Base-by-base conservation (phyloP, 2,329 filamentous ascomycete genomes). In the Monascus ruber region DNA sequence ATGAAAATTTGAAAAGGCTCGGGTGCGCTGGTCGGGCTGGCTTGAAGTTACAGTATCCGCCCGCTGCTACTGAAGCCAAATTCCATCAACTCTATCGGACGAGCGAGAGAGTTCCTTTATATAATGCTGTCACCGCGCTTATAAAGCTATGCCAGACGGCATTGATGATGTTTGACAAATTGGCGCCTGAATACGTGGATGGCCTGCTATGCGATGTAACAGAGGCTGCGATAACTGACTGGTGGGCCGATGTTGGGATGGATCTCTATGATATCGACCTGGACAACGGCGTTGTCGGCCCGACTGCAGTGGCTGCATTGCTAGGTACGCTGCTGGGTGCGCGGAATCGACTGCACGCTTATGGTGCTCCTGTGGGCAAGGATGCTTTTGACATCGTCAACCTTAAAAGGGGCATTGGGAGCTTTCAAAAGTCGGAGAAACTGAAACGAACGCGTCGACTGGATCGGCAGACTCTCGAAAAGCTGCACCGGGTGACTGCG, bases 251-350 rank as follows among this genome's bases (percentile, higher is more conserved):
- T 53, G 82, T 95, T 43, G 91, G 91, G 1, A 81, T 81, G 0
- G 89, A 96, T 48, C 81, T 91, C 54, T 95, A 89, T 68, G 93
- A 89, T 40, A 77, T 87, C 28, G 91, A 96, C 60, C 89, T 91
- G 1, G 83, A 83, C 6, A 91, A 98, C 63, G 89, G 89, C 8
- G 87, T 94, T 24, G 68, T 98, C 2, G 91, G 91, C 0, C 88
- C 91, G 2, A 93, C 85, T 0, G 95, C 88, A 0, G 87, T 96
- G 5, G 79, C 88, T 24, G 89, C 85, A 2, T 64, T 98, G 17
- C 67, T 98, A 4, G 91, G 91, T 3, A 80, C 91, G 59, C 69
- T 95, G 5, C 83, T 94, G 70, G 91, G 91, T 3, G 86, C 87
- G 29, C 77, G 89, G 32, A 96, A 95, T 58, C 77, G 91, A 31